A percentile compares a stretch with the other conserved stretches of the same genome.
These are phyloP conservation scores for Apophysomyces sp. DNA, from an alignment of 371 early-diverging fungal species.

Conservation along the genomic window DNA sequence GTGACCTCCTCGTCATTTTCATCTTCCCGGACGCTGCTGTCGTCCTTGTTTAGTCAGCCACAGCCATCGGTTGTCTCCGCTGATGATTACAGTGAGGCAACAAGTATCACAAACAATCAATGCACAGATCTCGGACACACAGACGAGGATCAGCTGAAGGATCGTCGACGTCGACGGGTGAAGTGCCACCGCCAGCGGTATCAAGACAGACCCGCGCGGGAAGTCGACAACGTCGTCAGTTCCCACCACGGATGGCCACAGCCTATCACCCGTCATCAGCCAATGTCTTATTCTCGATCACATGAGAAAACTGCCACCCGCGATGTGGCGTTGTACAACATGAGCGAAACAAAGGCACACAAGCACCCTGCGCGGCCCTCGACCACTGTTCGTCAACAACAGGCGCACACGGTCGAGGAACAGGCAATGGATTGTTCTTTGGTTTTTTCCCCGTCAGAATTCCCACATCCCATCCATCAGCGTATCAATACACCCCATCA, in stretches of 20 bases:
- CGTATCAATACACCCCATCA: not conserved
- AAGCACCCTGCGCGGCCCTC: not conserved
- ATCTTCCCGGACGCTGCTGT: constrained; percentile 8
- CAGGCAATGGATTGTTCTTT: constrained; percentile 40
- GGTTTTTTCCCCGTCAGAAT: constrained; percentile 77
- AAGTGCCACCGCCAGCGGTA: not conserved
- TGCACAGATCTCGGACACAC: not conserved
- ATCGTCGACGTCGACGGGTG: not conserved
- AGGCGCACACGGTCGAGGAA: too few species aligned
- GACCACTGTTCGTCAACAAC: not conserved
- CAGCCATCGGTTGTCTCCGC: not conserved
- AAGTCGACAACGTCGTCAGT: not conserved
- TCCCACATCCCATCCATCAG: constrained; percentile 57
- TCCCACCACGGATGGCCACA: not conserved
- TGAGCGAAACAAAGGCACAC: not conserved
- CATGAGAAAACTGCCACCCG: not conserved
- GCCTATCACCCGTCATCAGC: not conserved
- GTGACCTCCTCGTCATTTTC: not conserved
- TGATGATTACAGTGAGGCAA: not conserved
- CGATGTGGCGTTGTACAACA: constrained; percentile 1
- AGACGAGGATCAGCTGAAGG: not conserved
- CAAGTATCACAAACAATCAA: constrained; percentile 1
- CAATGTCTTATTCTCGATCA: not conserved
- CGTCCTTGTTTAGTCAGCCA: constrained; percentile 7
- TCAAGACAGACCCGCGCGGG: not conserved